Conservation (phyloP, 495 filamentous ascomycete genomes). For the Haplographium delicatum region DNA sequence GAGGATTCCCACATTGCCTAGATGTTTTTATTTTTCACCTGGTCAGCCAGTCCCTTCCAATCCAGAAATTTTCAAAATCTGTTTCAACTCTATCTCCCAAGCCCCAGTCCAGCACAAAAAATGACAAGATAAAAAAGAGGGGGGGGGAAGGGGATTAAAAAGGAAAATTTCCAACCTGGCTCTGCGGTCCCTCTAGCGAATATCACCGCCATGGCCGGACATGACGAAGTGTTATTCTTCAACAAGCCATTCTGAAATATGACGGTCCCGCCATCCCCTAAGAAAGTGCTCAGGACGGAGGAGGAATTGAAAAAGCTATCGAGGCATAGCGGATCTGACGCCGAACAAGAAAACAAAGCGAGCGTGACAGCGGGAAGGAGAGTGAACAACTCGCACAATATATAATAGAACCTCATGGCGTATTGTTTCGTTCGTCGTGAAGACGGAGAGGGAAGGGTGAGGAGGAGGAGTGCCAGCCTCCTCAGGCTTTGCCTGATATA, state of each 20-base stretch:
- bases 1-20: slow-evolving; percentile 25
- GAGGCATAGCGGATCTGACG: slow-evolving; percentile 1
- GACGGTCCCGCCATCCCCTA: slow-evolving; percentile 12
- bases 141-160: background rate
- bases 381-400: background rate
- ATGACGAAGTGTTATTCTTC: slow-evolving; percentile 16
- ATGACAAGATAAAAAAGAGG: too few relatives aligned
- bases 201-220: slow-evolving; percentile 35
- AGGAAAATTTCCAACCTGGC: slow-evolving; percentile 19
- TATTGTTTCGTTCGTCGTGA: too few relatives aligned
- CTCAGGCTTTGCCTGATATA: too few relatives aligned
- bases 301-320: slow-evolving; percentile 10
- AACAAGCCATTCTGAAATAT: slow-evolving; percentile 20
- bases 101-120: too few relatives aligned
- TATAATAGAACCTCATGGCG: background rate
- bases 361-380: background rate
- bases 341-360: slow-evolving; percentile 3
- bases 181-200: slow-evolving; percentile 38
- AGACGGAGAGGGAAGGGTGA: too few relatives aligned
- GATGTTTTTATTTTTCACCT: background rate
- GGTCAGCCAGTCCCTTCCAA: background rate
- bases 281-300: slow-evolving; percentile 5
- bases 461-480: background rate
- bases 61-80: too few relatives aligned
- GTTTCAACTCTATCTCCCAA: too few relatives aligned